Percentiles rank a stretch among this genome's conserved stretches.
These are phyloP conservation scores for Umbelopsis sp. DNA, from an alignment of 371 early-diverging fungal species.

Conservation along the genomic window DNA sequence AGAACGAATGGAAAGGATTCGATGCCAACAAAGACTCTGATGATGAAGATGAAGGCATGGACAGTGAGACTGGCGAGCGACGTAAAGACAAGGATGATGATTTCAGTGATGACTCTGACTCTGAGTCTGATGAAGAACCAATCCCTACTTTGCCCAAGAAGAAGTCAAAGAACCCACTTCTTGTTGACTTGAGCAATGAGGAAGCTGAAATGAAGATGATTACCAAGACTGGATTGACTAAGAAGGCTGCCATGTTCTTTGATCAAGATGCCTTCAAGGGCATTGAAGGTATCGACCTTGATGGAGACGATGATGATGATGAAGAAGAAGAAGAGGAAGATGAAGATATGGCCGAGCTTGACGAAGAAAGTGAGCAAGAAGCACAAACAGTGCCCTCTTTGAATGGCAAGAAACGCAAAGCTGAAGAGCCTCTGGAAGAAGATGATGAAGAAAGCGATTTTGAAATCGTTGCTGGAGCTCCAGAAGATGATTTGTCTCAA, in stretches of 20 bases:
- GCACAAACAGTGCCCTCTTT: slow-evolving; percentile 9
- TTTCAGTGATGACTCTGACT: slow-evolving; percentile 33
- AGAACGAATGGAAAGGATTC: slow-evolving; percentile 76
- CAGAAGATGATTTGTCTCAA: slow-evolving; percentile 54
- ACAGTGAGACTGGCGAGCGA: slow-evolving; percentile 28
- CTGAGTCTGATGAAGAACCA: slow-evolving; percentile 43
- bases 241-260: slow-evolving; percentile 88
- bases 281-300: slow-evolving; percentile 54
- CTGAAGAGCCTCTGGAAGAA: slow-evolving; percentile 51
- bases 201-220: slow-evolving; percentile 59
- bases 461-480: slow-evolving; percentile 60
- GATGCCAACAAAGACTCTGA: slow-evolving; percentile 50
- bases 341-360: slow-evolving; percentile 26
- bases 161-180: slow-evolving; percentile 52
- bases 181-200: slow-evolving; percentile 63
- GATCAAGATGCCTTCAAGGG: slow-evolving; percentile 90
- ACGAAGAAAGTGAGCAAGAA: slow-evolving; percentile 23
- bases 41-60: slow-evolving; percentile 35
- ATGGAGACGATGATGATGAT: slow-evolving; percentile 65
- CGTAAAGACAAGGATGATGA: slow-evolving; percentile 31
- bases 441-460: slow-evolving; percentile 57
- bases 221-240: slow-evolving; percentile 67
- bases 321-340: slow-evolving; percentile 36
- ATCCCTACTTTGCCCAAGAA: slow-evolving; percentile 42
- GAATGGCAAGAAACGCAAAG: slow-evolving; percentile 44